Percentiles rank a stretch among this genome's conserved stretches.
Evolutionary conservation across 306 rosid species (phyloP).

Genomic region (Pyrus betulifolia): DNA sequence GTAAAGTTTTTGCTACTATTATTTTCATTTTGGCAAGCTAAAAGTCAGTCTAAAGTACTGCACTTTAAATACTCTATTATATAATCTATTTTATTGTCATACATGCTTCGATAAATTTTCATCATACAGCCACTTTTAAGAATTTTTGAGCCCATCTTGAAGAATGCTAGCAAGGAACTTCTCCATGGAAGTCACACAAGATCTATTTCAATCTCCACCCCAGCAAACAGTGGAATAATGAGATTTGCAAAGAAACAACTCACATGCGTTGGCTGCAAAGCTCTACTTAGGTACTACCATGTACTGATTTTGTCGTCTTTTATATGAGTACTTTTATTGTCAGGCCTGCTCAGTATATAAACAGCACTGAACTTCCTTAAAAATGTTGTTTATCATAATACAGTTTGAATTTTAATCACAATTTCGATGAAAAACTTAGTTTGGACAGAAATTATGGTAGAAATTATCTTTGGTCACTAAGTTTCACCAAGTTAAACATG

Average conservation of each 20-base stretch:
- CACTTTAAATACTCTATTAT: neutral
- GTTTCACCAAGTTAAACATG: neutral
- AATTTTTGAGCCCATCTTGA: constrained; percentile 92
- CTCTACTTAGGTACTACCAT: constrained; percentile 65
- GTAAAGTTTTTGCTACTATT: neutral
- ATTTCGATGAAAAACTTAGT: too few relatives aligned
- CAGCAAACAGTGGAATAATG: constrained; percentile 89
- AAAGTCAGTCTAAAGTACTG: constrained; percentile 10
- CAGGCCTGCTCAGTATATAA: neutral
- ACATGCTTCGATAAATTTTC: constrained; percentile 8
- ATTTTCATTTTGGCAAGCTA: neutral
- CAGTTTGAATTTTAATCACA: neutral
- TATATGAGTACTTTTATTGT: constrained; percentile 1
- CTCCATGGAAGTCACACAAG: constrained; percentile 94
- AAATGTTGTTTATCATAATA: neutral
- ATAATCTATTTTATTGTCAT: constrained; percentile 13
- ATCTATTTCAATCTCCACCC: constrained; percentile 89
- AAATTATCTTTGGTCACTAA: neutral
- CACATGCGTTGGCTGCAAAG: constrained; percentile 91
- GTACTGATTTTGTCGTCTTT: neutral
- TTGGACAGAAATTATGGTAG: too few relatives aligned
- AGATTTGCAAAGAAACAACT: constrained; percentile 83
- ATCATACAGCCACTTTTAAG: constrained; percentile 85
- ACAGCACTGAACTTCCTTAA: neutral
- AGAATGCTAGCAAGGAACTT: constrained; percentile 96